phyloP scores from a whole-genome alignment of 257 asterid genomes.

The Solanum neorickii region DNA sequence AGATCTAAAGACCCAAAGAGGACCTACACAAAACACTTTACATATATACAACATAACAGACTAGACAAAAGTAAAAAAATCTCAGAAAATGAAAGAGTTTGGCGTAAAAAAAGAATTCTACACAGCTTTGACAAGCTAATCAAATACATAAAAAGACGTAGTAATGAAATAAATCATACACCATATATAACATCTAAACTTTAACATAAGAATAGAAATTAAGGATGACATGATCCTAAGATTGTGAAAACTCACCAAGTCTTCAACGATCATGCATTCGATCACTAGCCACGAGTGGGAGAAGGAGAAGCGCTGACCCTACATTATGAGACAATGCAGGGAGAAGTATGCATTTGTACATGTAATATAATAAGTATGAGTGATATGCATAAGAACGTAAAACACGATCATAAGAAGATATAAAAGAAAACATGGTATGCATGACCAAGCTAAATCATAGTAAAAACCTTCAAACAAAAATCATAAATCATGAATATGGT shows the following conservation, averaged over 20 bases:
- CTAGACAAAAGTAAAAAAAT: neutral
- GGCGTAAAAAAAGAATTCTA: neutral
- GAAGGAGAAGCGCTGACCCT: neutral
- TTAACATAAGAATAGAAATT: too few species aligned
- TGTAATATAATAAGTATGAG: neutral
- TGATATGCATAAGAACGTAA: neutral
- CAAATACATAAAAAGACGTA: neutral
- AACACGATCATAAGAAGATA: neutral
- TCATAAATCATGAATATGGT: neutral
- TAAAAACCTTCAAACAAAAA: neutral
- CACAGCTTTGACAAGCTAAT: neutral
- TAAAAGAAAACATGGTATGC: neutral
- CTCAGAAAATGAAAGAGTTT: neutral
- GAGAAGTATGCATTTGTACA: neutral
- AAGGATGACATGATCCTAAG: neutral
- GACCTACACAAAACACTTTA: neutral
- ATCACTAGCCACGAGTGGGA: neutral
- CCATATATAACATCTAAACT: neutral
- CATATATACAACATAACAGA: neutral
- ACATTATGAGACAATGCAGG: neutral
- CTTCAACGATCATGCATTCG: neutral
- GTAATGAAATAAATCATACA: neutral
- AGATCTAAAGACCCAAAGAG: neutral
- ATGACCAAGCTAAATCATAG: neutral
- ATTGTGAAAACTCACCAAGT: neutral